Evolutionary conservation across 2,329 filamentous ascomycete genomes (phyloP).

Genomic region (Teratosphaeriaceae sp.): DNA sequence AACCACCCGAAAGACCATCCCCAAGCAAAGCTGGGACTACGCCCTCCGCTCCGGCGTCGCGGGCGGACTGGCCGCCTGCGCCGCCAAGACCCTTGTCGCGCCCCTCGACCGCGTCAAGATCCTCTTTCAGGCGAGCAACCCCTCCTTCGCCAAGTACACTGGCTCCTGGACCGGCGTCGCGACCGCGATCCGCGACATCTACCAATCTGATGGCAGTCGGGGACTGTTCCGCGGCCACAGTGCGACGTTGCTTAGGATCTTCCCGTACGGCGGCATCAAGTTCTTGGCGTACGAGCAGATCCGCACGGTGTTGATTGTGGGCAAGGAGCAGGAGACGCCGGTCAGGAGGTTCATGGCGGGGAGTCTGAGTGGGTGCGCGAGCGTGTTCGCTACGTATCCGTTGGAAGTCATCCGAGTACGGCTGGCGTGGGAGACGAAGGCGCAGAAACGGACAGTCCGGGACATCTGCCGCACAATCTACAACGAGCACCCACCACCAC

Average conservation of each 20-base stretch:
- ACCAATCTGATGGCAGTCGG: conserved; percentile 60
- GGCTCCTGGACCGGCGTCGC: conserved; percentile 80
- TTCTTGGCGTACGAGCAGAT: conserved; percentile 98
- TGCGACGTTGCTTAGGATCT: conserved; percentile 87
- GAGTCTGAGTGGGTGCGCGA: conserved; percentile 73
- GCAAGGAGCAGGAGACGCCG: conserved; percentile 68
- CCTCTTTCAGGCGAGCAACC: conserved; percentile 92
- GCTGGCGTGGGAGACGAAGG: conserved; percentile 87
- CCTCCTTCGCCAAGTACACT: conserved; percentile 87
- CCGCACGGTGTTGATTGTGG: conserved; percentile 67
- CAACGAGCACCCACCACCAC: conserved; percentile 54
- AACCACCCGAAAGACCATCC: conserved; percentile 29
- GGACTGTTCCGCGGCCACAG: conserved; percentile 93
- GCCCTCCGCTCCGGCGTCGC: conserved; percentile 76
- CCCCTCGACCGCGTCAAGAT: conserved; percentile 98
- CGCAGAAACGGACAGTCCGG: conserved; percentile 59
- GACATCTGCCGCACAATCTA: conserved; percentile 84
- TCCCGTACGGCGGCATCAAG: conserved; percentile 96
- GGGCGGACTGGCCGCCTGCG: conserved; percentile 85
- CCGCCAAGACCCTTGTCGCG: conserved; percentile 89
- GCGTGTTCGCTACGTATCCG: conserved; percentile 94
- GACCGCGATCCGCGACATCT: conserved; percentile 79
- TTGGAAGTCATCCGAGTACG: conserved; percentile 89
- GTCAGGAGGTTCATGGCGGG: conserved; percentile 68
- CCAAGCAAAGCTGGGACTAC: conserved; percentile 76